Percentiles rank a stretch among this genome's conserved stretches.
Evolutionary conservation across 2,329 filamentous ascomycete species (phyloP).

Genomic region (Tolypocladium pustulatum): DNA sequence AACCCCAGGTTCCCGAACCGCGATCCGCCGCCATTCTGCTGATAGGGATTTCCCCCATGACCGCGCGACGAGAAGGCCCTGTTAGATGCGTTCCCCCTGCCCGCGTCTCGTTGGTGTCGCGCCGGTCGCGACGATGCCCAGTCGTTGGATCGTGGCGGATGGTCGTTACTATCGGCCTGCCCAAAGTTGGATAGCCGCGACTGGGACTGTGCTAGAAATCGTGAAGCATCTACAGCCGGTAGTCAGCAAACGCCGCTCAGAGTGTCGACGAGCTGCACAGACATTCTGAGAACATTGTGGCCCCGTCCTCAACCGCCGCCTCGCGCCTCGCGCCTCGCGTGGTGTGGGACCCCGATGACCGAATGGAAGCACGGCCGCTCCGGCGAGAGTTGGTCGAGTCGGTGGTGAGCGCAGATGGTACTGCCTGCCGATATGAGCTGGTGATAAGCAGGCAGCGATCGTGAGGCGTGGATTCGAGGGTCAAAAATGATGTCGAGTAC

Average conservation of each 20-base stretch:
- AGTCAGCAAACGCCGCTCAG: slow-evolving; percentile 8
- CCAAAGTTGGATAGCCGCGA: slow-evolving; percentile 68
- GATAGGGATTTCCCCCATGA: slow-evolving; percentile 66
- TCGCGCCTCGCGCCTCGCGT: slow-evolving; percentile 11
- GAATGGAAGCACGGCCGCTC: not conserved
- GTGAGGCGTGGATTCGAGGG: not conserved
- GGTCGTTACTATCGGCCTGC: slow-evolving; percentile 41
- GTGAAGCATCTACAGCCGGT: slow-evolving; percentile 70
- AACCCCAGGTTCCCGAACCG: slow-evolving; percentile 66
- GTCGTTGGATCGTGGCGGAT: slow-evolving; percentile 17
- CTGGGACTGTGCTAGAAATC: slow-evolving; percentile 93
- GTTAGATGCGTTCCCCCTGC: slow-evolving; percentile 17
- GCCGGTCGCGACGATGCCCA: slow-evolving; percentile 21
- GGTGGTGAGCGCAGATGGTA: not conserved
- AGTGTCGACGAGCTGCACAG: slow-evolving; percentile 26
- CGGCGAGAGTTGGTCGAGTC: not conserved
- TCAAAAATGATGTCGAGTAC: not conserved
- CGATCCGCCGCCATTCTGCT: slow-evolving; percentile 60
- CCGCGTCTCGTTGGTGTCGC: slow-evolving; percentile 20
- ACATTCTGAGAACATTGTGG: slow-evolving; percentile 66
- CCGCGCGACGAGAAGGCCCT: slow-evolving; percentile 34
- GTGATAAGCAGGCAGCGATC: not conserved
- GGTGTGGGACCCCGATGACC: not conserved
- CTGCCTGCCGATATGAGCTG: not conserved
- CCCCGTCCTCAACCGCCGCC: slow-evolving; percentile 22